These are phyloP conservation scores for Nemania serpens DNA, from an alignment of 2,329 filamentous ascomycete genomes.

Conservation along the genomic window DNA sequence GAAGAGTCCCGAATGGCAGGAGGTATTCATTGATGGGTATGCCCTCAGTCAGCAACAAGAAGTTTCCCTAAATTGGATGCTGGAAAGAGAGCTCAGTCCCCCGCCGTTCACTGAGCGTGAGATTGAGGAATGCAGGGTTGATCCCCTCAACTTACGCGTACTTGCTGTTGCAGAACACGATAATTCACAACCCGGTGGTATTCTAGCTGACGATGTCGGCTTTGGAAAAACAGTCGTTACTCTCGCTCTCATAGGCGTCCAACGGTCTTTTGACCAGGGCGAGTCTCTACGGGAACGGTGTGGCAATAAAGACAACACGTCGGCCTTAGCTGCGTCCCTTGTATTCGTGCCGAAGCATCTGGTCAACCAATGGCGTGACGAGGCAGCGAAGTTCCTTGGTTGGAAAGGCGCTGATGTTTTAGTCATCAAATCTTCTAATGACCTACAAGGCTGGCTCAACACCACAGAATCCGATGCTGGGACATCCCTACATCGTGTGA, in stretches of 20 bases:
- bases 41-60: conserved; percentile 33
- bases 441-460: conserved; percentile 10
- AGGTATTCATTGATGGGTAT: neutral
- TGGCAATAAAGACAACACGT: conserved; percentile 17
- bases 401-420: conserved; percentile 32
- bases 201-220: conserved; percentile 51
- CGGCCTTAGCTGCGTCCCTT: conserved; percentile 45
- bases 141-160: conserved; percentile 43
- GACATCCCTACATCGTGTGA: neutral
- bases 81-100: conserved; percentile 32
- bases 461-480: neutral
- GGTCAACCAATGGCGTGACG: conserved; percentile 46
- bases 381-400: conserved; percentile 43
- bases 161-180: conserved; percentile 39
- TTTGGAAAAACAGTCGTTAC: conserved; percentile 51
- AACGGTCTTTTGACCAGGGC: conserved; percentile 30
- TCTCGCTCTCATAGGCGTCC: conserved; percentile 45
- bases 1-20: neutral
- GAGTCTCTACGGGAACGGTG: conserved; percentile 30
- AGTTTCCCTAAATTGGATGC: conserved; percentile 42
- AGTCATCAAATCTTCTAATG: conserved; percentile 31
- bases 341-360: conserved; percentile 49
- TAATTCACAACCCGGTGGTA: conserved; percentile 43
- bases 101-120: conserved; percentile 44
- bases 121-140: conserved; percentile 45